Evolutionary conservation across 2,329 filamentous ascomycete genomes (phyloP).

Genomic region (Cladosporium sp.): DNA sequence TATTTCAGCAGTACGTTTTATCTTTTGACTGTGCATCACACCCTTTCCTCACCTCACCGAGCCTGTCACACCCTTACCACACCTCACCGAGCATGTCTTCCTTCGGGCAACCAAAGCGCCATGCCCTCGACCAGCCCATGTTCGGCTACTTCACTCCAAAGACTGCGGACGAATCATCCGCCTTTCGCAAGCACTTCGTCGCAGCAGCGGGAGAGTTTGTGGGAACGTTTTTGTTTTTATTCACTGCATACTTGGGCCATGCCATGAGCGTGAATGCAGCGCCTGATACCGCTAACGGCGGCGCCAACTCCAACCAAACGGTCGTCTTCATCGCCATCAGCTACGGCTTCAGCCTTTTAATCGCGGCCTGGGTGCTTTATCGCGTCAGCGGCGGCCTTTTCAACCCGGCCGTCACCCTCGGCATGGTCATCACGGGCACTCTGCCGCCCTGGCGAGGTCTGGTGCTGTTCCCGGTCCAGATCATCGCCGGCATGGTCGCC

Average conservation of each 20-base stretch:
- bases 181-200: conserved; percentile 20
- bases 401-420: conserved; percentile 29
- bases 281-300: conserved; percentile 15
- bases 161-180: conserved; percentile 1
- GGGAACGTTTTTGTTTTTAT: conserved; percentile 31
- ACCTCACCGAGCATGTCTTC: neutral
- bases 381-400: conserved; percentile 27
- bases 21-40: neutral
- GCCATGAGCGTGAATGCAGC: conserved; percentile 22
- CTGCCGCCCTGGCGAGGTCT: conserved; percentile 23
- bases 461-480: conserved; percentile 25
- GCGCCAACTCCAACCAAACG: conserved; percentile 18
- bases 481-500: conserved; percentile 27
- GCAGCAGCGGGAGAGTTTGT: conserved; percentile 27
- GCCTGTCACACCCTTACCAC: neutral
- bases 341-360: conserved; percentile 28
- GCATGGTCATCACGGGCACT: conserved; percentile 24
- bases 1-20: neutral
- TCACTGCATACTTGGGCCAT: conserved; percentile 28
- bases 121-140: conserved; percentile 12
- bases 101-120: neutral
- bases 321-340: conserved; percentile 26
- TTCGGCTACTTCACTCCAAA: conserved; percentile 11
- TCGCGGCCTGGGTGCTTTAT: conserved; percentile 27
- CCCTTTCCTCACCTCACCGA: neutral